Evolutionary conservation across 805 yeast genomes (phyloP).

Genomic region (Lipomyces yamadae): DNA sequence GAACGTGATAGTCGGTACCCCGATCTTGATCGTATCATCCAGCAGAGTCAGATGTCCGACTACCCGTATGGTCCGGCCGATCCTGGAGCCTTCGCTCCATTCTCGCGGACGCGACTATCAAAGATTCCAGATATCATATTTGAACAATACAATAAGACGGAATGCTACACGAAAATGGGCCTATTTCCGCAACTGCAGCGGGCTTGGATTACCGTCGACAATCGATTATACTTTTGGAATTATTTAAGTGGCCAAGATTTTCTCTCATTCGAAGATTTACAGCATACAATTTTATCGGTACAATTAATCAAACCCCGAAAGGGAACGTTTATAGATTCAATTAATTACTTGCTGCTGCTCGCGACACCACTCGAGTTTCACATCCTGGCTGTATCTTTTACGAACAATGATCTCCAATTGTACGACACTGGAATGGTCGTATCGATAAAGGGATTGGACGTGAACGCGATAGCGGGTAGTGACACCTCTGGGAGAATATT

Average conservation of each 20-base stretch:
- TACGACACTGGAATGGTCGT: slow-evolving; percentile 84
- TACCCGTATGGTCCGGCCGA: slow-evolving; percentile 39
- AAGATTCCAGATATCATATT: slow-evolving; percentile 81
- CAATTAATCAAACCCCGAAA: slow-evolving; percentile 79
- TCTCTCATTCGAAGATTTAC: slow-evolving; percentile 79
- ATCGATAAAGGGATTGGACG: slow-evolving; percentile 73
- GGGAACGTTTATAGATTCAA: slow-evolving; percentile 77
- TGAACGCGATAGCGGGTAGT: slow-evolving; percentile 62
- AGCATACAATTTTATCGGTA: slow-evolving; percentile 76
- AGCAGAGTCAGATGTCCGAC: slow-evolving; percentile 43
- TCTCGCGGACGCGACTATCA: slow-evolving; percentile 69
- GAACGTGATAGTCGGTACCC: slow-evolving; percentile 45
- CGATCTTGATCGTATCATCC: slow-evolving; percentile 45
- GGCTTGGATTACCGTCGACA: slow-evolving; percentile 85
- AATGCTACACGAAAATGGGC: slow-evolving; percentile 77
- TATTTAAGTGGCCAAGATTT: slow-evolving; percentile 66
- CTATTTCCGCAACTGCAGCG: slow-evolving; percentile 77
- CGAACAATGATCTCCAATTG: slow-evolving; percentile 59
- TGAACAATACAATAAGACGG: slow-evolving; percentile 68
- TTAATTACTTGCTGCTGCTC: slow-evolving; percentile 72
- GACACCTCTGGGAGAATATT: slow-evolving; percentile 76
- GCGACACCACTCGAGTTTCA: slow-evolving; percentile 81
- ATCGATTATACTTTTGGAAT: slow-evolving; percentile 85
- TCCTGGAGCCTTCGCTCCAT: slow-evolving; percentile 56
- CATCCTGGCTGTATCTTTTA: slow-evolving; percentile 71